Evolutionary conservation across 495 filamentous ascomycete species (phyloP).

Genomic region (Delitschia confertaspora): DNA sequence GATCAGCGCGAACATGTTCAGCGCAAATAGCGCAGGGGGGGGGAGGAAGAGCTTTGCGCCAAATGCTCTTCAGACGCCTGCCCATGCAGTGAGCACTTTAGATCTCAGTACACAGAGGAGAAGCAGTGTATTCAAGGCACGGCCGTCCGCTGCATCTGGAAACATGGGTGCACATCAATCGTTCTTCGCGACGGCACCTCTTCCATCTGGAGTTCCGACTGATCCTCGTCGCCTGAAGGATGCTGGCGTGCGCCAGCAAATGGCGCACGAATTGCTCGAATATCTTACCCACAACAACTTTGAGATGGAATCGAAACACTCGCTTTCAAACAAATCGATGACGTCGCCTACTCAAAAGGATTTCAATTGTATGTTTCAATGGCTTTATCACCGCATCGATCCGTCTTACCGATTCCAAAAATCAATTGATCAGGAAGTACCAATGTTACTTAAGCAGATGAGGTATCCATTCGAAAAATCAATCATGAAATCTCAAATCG

Average conservation of each 20-base stretch:
- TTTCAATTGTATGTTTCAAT: constrained; percentile 94
- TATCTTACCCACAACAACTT: constrained; percentile 87
- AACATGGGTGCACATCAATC: constrained; percentile 55
- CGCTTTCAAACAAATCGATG: constrained; percentile 74
- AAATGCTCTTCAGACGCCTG: constrained; percentile 38
- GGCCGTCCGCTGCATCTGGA: constrained; percentile 51
- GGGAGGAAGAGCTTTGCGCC: constrained; percentile 66
- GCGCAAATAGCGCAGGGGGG: constrained; percentile 40
- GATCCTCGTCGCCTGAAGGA: constrained; percentile 89
- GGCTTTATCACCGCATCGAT: constrained; percentile 91
- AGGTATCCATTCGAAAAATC: constrained; percentile 89
- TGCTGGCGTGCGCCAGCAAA: constrained; percentile 60
- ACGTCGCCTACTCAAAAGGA: constrained; percentile 96
- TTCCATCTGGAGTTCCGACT: constrained; percentile 64
- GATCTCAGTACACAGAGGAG: constrained; percentile 55
- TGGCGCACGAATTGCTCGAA: constrained; percentile 82
- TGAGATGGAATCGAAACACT: constrained; percentile 94
- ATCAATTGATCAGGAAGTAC: constrained; percentile 87
- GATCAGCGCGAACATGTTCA: constrained; percentile 58
- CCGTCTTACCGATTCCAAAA: constrained; percentile 85
- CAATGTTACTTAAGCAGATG: constrained; percentile 79
- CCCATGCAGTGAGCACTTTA: constrained; percentile 32
- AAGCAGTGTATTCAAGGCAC: constrained; percentile 72
- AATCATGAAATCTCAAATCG: constrained; percentile 90
- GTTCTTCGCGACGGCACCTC: constrained; percentile 81